Evolutionary conservation across 2,329 filamentous ascomycete species (phyloP).

Genomic region (Aspergillus versicolor): DNA sequence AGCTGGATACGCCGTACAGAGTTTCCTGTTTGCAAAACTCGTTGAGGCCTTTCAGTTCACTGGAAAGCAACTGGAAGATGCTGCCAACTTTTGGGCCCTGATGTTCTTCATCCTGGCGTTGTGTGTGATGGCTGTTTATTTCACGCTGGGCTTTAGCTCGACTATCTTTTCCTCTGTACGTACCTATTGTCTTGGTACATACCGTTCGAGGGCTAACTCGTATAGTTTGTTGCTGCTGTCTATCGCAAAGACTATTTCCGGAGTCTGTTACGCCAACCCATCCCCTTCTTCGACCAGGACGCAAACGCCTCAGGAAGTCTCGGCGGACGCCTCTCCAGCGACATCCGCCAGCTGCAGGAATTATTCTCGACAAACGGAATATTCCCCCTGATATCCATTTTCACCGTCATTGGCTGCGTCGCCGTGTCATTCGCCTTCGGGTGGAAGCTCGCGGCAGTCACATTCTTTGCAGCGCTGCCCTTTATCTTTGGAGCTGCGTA

Average conservation of each 20-base stretch:
- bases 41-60: slow-evolving; percentile 49
- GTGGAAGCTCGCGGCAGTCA: slow-evolving; percentile 73
- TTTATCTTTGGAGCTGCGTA: slow-evolving; percentile 50
- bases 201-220: background rate
- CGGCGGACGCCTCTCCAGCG: background rate
- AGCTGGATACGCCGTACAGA: slow-evolving; percentile 34
- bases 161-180: slow-evolving; percentile 46
- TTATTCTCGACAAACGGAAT: slow-evolving; percentile 48
- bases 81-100: slow-evolving; percentile 52
- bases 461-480: slow-evolving; percentile 58
- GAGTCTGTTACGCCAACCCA: background rate
- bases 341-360: slow-evolving; percentile 39
- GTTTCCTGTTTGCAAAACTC: slow-evolving; percentile 48
- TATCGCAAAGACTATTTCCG: background rate
- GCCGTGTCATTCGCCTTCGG: slow-evolving; percentile 68
- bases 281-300: background rate
- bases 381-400: slow-evolving; percentile 60
- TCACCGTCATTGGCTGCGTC: slow-evolving; percentile 64
- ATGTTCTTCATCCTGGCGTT: slow-evolving; percentile 58
- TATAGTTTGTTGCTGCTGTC: background rate
- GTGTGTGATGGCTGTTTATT: slow-evolving; percentile 46
- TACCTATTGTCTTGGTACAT: too few relatives aligned
- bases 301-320: background rate
- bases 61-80: slow-evolving; percentile 35
- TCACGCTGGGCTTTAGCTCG: slow-evolving; percentile 44